Conservation (phyloP, 2,329 filamentous ascomycete species). For the Pyricularia grisea region DNA sequence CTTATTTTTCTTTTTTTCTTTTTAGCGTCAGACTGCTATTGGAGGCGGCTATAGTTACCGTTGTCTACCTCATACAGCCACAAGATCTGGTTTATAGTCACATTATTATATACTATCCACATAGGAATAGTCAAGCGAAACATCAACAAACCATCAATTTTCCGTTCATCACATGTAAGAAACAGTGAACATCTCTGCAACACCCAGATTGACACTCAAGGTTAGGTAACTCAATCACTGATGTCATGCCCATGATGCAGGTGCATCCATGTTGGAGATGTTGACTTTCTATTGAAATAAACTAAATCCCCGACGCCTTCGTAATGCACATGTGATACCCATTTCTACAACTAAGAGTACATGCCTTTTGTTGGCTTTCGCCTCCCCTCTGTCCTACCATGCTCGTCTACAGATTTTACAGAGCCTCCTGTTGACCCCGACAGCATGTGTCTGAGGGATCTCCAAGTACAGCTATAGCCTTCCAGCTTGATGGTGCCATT, state of each 20-base stretch:
- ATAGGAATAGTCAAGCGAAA: background rate
- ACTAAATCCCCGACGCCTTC: background rate
- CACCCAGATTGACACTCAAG: background rate
- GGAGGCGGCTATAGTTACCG: background rate
- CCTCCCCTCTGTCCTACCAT: background rate
- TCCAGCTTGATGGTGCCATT: background rate
- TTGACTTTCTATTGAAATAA: background rate
- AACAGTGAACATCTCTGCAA: background rate
- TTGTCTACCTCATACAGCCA: background rate
- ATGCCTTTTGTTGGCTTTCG: background rate
- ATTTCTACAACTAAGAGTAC: constrained; percentile 1
- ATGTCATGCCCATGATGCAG: background rate
- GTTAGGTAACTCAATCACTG: background rate
- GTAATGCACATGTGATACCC: background rate
- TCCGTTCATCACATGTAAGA: background rate
- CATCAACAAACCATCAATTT: background rate
- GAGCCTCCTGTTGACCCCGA: background rate
- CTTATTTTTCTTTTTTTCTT: background rate
- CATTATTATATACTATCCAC: background rate
- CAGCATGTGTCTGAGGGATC: background rate
- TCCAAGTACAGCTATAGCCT: background rate
- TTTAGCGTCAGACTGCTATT: background rate
- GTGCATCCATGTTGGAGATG: background rate
- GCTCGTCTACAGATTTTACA: background rate
- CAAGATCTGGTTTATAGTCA: background rate